Conservation (phyloP, 164 flowering plant genomes). For the Litsea cubeba region DNA sequence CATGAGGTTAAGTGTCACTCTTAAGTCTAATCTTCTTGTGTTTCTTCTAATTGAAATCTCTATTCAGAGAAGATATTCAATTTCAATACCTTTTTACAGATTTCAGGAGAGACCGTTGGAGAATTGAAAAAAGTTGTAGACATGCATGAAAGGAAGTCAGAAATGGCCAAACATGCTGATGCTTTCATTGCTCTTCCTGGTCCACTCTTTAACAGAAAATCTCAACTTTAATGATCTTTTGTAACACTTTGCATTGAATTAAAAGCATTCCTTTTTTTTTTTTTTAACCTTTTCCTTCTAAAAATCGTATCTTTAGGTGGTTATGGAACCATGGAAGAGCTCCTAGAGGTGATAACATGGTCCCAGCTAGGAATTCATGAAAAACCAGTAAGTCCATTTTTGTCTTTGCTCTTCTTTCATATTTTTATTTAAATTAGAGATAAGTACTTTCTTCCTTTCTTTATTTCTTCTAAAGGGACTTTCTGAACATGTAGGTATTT, state of each 20-base stretch:
- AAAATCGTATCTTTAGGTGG: constrained; percentile 21
- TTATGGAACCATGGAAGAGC: constrained; percentile 41
- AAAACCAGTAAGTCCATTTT: constrained; percentile 29
- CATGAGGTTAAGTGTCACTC: constrained; percentile 39
- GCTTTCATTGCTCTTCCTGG: constrained; percentile 22
- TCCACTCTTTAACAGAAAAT: constrained; percentile 34
- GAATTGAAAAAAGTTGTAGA: constrained; percentile 18
- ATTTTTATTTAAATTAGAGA: no score
- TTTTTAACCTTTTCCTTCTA: constrained; percentile 5
- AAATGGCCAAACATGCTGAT: constrained; percentile 19
- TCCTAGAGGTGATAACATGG: constrained; percentile 43
- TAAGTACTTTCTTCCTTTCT: no score
- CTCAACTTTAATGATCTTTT: neutral
- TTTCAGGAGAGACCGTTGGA: constrained; percentile 16
- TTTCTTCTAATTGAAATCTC: neutral
- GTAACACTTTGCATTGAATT: neutral
- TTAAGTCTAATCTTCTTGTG: neutral
- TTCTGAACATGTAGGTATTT: no score
- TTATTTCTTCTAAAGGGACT: neutral
- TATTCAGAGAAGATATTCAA: neutral
- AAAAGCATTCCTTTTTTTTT: constrained; percentile 10
- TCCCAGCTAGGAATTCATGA: constrained; percentile 41
- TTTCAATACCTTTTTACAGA: constrained; percentile 11
- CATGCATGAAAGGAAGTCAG: constrained; percentile 21
- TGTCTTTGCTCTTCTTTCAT: neutral